Evolutionary conservation across 2,329 filamentous ascomycete genomes (phyloP).

Genomic region (Fusarium domesticum): DNA sequence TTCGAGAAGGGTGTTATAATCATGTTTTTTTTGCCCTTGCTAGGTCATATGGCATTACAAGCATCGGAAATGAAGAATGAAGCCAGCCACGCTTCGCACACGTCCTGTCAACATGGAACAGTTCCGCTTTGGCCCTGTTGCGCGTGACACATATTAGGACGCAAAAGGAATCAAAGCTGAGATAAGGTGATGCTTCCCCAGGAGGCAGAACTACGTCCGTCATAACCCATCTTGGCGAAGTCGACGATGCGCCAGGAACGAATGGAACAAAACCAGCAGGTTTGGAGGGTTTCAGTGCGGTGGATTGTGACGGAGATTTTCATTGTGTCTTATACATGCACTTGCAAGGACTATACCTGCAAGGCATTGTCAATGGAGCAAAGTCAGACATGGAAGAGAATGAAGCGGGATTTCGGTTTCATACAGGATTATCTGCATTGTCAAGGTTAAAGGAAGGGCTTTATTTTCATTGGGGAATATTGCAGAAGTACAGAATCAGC

Average conservation of each 20-base stretch:
- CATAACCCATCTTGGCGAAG: background rate
- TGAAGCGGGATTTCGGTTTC: constrained; percentile 10
- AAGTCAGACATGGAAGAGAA: constrained; percentile 12
- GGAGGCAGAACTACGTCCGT: constrained; percentile 3
- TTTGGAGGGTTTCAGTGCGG: constrained; percentile 6
- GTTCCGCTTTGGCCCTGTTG: constrained; percentile 16
- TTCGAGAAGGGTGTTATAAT: constrained; percentile 29
- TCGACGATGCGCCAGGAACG: constrained; percentile 11
- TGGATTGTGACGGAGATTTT: constrained; percentile 5
- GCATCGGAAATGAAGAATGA: constrained; percentile 29
- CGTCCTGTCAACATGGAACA: constrained; percentile 20
- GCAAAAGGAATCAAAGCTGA: constrained; percentile 27
- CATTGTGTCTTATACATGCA: constrained; percentile 29
- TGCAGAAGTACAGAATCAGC: constrained; percentile 5
- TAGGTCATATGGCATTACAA: constrained; percentile 22
- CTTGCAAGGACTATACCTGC: constrained; percentile 20
- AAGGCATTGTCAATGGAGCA: constrained; percentile 27
- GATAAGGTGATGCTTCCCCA: constrained; percentile 24
- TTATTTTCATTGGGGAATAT: constrained; percentile 1
- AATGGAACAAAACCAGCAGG: constrained; percentile 10
- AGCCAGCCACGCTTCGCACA: constrained; percentile 21
- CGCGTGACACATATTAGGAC: constrained; percentile 23
- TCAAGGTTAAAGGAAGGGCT: background rate
- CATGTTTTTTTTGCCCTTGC: constrained; percentile 22
- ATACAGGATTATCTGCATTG: constrained; percentile 14